Conservation (phyloP, 257 asterid species). For the Rubia yunnanensis region DNA sequence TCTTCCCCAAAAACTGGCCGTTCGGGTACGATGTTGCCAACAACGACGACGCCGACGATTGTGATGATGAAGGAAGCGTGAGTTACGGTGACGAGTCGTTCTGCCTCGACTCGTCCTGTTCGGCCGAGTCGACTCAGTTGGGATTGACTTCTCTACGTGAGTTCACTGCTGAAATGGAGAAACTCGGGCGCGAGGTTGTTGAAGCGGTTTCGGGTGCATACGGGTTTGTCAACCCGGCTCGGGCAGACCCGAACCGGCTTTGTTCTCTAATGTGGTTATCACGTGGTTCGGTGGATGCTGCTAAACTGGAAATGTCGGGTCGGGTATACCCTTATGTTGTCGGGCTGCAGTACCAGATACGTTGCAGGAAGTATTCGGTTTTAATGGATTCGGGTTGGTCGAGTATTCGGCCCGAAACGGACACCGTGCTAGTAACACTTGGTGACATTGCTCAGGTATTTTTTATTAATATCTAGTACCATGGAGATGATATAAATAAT, state of each 20-base stretch:
- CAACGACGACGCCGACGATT: conserved; percentile 17
- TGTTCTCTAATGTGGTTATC: conserved; percentile 59
- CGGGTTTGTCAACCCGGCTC: conserved; percentile 47
- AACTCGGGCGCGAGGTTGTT: conserved; percentile 39
- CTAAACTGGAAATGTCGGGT: conserved; percentile 26
- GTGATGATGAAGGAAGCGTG: conserved; percentile 13
- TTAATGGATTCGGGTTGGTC: conserved; percentile 66
- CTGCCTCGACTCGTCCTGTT: conserved; percentile 36
- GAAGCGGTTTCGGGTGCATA: conserved; percentile 37
- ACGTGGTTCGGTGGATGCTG: conserved; percentile 10
- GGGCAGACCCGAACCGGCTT: conserved; percentile 19
- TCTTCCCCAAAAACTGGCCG: conserved; percentile 58
- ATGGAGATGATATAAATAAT: too few species aligned
- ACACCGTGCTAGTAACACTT: conserved; percentile 47
- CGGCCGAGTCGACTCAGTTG: conserved; percentile 26
- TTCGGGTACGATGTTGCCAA: conserved; percentile 39
- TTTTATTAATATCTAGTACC: background rate
- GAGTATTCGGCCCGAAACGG: conserved; percentile 30
- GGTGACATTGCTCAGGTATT: conserved; percentile 80
- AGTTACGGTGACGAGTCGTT: conserved; percentile 29
- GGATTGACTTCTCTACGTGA: conserved; percentile 31
- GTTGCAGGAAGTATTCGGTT: conserved; percentile 30
- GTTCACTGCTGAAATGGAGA: conserved; percentile 44
- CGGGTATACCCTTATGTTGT: conserved; percentile 57
- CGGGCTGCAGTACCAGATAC: conserved; percentile 45